These are phyloP conservation scores for Aspergillus puulaauensis DNA, from an alignment of 2,329 filamentous ascomycete species.

Conservation along the genomic window DNA sequence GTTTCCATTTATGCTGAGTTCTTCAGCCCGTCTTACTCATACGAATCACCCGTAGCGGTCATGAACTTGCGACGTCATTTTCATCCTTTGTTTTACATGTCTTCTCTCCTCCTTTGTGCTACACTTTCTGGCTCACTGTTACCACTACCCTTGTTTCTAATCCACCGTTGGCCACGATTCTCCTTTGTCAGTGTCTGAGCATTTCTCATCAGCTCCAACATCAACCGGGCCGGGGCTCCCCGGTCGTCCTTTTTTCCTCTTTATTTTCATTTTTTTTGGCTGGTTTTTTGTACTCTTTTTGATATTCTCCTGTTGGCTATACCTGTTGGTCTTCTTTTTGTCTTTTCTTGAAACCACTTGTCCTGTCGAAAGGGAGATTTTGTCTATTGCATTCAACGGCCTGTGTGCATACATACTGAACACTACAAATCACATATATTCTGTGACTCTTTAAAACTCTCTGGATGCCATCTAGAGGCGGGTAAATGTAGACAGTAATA, in stretches of 20 bases:
- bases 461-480: background rate
- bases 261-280: conserved; percentile 1
- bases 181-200: conserved; percentile 33
- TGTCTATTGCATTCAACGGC: conserved; percentile 17
- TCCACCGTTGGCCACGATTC: conserved; percentile 28
- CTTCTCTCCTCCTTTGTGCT: background rate
- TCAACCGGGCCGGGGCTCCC: conserved; percentile 9
- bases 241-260: conserved; percentile 22
- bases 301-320: conserved; percentile 14
- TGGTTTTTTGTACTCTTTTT: conserved; percentile 11
- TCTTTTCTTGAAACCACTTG: conserved; percentile 10
- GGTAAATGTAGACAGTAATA: background rate
- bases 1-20: conserved; percentile 20
- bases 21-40: conserved; percentile 15
- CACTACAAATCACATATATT: conserved; percentile 13
- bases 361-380: conserved; percentile 17
- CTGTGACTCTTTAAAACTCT: background rate
- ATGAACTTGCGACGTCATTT: conserved; percentile 21
- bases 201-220: conserved; percentile 15
- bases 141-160: conserved; percentile 2
- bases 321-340: conserved; percentile 11
- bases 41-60: conserved; percentile 21
- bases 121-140: background rate
- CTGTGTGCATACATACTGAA: conserved; percentile 14
- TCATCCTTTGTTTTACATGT: conserved; percentile 4